A percentile compares a stretch with the other conserved stretches of the same genome.
These are phyloP conservation scores for Chaetothyriales sp. DNA, from an alignment of 2,329 filamentous ascomycete genomes.

Conservation along the genomic window DNA sequence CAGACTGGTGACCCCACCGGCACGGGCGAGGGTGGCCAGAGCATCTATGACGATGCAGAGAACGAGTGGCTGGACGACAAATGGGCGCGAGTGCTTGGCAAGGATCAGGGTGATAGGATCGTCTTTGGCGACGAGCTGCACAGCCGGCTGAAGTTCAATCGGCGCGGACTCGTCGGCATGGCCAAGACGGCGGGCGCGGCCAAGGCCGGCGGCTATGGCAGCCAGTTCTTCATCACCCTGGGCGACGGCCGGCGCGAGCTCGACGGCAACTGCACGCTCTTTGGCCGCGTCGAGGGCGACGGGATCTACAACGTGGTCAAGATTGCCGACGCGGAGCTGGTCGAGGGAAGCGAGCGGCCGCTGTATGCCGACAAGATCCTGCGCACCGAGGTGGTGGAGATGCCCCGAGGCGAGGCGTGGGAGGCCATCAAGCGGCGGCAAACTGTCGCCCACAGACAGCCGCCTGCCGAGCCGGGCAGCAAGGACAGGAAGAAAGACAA, in stretches of 20 bases:
- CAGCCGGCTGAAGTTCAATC: conserved; percentile 80
- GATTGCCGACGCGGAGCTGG: conserved; percentile 77
- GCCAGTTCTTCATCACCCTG: conserved; percentile 93
- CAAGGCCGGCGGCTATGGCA: conserved; percentile 67
- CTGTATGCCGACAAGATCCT: conserved; percentile 70
- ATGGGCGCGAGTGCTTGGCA: conserved; percentile 40
- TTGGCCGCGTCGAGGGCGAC: conserved; percentile 81
- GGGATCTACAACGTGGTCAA: conserved; percentile 93
- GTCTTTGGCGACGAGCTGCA: conserved; percentile 84
- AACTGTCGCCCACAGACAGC: conserved; percentile 19
- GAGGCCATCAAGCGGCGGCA: conserved; percentile 27
- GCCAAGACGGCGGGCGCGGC: conserved; percentile 48
- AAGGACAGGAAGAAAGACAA: conserved; percentile 20
- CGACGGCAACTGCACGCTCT: conserved; percentile 81
- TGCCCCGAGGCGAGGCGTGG: conserved; percentile 31
- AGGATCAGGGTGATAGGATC: conserved; percentile 40
- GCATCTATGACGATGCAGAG: conserved; percentile 64
- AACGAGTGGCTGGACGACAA: conserved; percentile 35
- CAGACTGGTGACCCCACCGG: conserved; percentile 92
- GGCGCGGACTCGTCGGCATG: conserved; percentile 86
- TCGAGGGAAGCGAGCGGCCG: conserved; percentile 66
- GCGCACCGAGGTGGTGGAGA: conserved; percentile 31
- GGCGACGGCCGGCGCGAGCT: conserved; percentile 68
- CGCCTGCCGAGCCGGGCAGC: conserved; percentile 19
- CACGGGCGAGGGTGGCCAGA: conserved; percentile 63